Percentiles rank a stretch among this genome's conserved stretches.
These are phyloP conservation scores for Colletotrichum euphorbiae DNA, from an alignment of 2,329 filamentous ascomycete genomes.

Conservation along the genomic window DNA sequence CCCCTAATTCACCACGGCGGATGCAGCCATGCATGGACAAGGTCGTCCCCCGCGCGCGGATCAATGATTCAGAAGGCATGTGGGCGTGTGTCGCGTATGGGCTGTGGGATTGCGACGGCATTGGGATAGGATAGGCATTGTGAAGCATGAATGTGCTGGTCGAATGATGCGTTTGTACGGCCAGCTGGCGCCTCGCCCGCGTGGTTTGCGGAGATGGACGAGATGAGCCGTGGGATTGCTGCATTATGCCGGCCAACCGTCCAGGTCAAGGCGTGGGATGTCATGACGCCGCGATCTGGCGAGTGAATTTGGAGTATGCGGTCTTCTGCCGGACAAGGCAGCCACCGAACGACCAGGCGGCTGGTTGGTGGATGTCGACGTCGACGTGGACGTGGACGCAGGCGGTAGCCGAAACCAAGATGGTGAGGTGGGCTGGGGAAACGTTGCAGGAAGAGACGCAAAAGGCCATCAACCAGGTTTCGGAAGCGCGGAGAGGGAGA, in stretches of 20 bases:
- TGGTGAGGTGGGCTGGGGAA: constrained; percentile 12
- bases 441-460: constrained; percentile 16
- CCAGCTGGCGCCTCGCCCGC: constrained; percentile 5
- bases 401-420: neutral
- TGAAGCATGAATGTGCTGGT: constrained; percentile 30
- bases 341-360: neutral
- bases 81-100: neutral
- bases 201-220: constrained; percentile 2
- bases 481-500: neutral
- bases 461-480: neutral
- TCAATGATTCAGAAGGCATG: constrained; percentile 22
- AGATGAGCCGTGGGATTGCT: constrained; percentile 23
- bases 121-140: constrained; percentile 15
- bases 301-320: neutral
- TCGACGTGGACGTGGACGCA: neutral
- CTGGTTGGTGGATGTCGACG: neutral
- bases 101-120: constrained; percentile 3
- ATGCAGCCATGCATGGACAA: constrained; percentile 24
- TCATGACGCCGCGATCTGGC: constrained; percentile 5
- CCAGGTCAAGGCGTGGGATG: constrained; percentile 1
- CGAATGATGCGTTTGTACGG: constrained; percentile 1
- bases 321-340: neutral
- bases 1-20: constrained; percentile 28
- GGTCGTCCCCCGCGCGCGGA: constrained; percentile 32
- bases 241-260: constrained; percentile 18